Evolutionary conservation across 352 stramenopile genomes (phyloP), one percentile per base, ranked within the genome.

Genomic region (Globisporangium uncinulatum): DNA sequence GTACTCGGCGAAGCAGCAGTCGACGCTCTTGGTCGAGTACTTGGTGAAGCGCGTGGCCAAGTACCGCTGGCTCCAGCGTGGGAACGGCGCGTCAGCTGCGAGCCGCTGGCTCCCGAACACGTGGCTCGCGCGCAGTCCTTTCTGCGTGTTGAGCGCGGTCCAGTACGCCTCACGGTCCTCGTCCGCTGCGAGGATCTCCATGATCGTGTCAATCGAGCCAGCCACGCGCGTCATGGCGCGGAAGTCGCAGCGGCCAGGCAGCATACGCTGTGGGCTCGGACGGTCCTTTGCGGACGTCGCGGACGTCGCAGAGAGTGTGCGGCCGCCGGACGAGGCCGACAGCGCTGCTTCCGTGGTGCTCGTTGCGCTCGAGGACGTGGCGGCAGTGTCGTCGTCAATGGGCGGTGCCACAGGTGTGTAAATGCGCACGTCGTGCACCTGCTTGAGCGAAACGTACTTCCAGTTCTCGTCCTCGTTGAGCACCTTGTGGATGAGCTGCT

Each of bases 41-140:
- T 89, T 91, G 52, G 66, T 74, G 47, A 89, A 77, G 45, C 69
- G 76, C 54, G 74, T 69, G 19, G 75, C 71, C 57, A 69, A 66
- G 72, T 89, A 91, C 54, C 83, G 78, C 50, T 82, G 71, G 47
- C 71, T 87, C 78, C 78, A 89, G 6, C 81, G 67, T 20, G 81
- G 78, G 63, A 86, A 89, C 14, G 70, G 51, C 29, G 66, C 69
- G 34, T 58, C 34, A 56, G 49, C 62, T 34, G 54, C 19, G 51
- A 81, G 46, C 20, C 76, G 65, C 1, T 51, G 51, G 21, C 59
- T 72, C 17, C 63, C 68, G 44, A 86, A 72, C 42, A 87, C 51
- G 36, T 73, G 70, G 50, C 69, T 68, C 21, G 76, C 65, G n/a
- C 80, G 69, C 32, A 91, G 61, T 6, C 83, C 73, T 36, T 74